Base-by-base conservation (phyloP, 306 rosid genomes). In the Leucaena leucocephala region DNA sequence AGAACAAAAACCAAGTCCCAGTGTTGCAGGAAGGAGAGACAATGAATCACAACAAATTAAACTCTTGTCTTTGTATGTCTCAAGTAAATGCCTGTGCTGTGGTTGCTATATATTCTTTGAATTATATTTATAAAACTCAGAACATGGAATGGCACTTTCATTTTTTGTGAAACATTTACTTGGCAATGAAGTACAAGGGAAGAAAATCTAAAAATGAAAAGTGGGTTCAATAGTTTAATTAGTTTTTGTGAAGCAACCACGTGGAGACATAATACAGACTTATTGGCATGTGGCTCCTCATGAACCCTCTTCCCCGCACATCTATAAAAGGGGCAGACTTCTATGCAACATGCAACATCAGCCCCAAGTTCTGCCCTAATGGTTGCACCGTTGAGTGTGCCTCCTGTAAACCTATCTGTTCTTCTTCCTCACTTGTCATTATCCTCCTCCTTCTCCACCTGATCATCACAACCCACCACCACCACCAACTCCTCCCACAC, bases 291-390 rank as follows among this genome's bases (percentile, higher is more conserved):
- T 17, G 11, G 36, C 39, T 70, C 8, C 16, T 66, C 38, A 36
- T 10, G 39, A 5, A 17, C 59, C 4, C 5, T 6, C 27, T 4
- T 36, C 42, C 52, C n/a, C n/a, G 46, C 22, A n/a, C 19, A 61
- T 52, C 78, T 83, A 85, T 84, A 87, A 78, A 90, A 80, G 77
- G 75, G 48, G 46, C 35, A n/a, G 66, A 49, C 6, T 57, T 55
- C 27, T 54, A 52, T 17, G 59, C 27, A 27, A 27, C 27, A 27
- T 27, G 27, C 27, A 27, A 27, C 27, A 27, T 27, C 27, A 27
- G 93, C 79, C 93, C 97, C 14, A 85, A 86, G 69, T 86, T 82
- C 73, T 91, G 93, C 50, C 91, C 90, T 27, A 44, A 86, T 80
- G 34, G 16, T 3, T 91, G 96, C 66, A 72, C 83, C 0, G 89